Percentiles rank a stretch among this genome's conserved stretches.
Conservation (phyloP, 768 basidiomycete genomes). For the Naganishia friedmannii region DNA sequence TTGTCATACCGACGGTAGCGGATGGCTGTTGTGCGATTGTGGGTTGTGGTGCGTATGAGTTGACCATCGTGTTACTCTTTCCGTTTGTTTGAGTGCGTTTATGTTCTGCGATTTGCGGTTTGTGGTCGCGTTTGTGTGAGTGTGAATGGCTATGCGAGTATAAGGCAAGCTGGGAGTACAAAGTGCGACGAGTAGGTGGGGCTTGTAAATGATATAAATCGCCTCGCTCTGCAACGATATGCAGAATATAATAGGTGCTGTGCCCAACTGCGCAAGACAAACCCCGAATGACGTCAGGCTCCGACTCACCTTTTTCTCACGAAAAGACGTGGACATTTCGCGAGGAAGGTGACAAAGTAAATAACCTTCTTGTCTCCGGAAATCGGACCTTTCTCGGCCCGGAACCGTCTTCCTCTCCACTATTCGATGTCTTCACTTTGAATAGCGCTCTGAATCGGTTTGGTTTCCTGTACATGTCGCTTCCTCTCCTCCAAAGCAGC, state of each 20-base stretch:
- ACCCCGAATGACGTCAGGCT: neutral
- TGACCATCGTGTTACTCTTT: slow-evolving; percentile 6
- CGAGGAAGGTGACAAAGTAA: neutral
- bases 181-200: too few relatives aligned
- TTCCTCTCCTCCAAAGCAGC: neutral
- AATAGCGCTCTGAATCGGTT: too few relatives aligned
- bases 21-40: slow-evolving; percentile 16
- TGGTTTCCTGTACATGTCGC: too few relatives aligned
- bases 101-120: neutral
- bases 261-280: neutral
- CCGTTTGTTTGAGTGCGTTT: too few relatives aligned
- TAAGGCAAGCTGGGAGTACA: too few relatives aligned
- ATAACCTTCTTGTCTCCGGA: neutral
- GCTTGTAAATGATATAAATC: neutral
- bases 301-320: neutral
- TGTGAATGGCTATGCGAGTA: neutral
- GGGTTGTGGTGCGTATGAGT: slow-evolving; percentile 16
- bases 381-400: neutral
- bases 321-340: neutral
- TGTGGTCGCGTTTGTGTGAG: neutral
- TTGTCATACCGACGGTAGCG: slow-evolving; percentile 6
- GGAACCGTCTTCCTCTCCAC: neutral
- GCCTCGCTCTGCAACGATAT: neutral
- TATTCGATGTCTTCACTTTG: too few relatives aligned
- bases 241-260: slow-evolving; percentile 7